phyloP scores from a whole-genome alignment of 768 basidiomycete species.

The Hysterangium stoloniferum region DNA sequence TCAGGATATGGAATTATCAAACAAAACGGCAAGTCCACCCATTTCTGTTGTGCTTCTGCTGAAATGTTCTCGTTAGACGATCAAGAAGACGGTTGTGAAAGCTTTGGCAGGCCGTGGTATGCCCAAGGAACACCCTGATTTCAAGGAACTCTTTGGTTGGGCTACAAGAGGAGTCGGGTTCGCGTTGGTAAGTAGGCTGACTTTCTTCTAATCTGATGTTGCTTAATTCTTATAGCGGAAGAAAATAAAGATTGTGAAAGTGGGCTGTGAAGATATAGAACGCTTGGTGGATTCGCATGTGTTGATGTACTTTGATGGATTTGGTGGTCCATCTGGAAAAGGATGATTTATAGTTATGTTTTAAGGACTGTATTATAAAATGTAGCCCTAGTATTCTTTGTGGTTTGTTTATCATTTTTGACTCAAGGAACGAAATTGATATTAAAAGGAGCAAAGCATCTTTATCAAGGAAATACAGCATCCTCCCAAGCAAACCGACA shows the following conservation, averaged over 20 bases:
- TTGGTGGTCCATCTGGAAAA: slow-evolving; percentile 2
- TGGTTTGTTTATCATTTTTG: too few species aligned
- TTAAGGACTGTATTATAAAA: neutral
- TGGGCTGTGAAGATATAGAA: slow-evolving; percentile 23
- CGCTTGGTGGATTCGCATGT: slow-evolving; percentile 30
- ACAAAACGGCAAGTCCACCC: slow-evolving; percentile 44
- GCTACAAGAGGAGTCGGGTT: slow-evolving; percentile 35
- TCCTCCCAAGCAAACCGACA: too few species aligned
- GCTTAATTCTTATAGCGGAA: slow-evolving; percentile 18
- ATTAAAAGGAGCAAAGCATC: too few species aligned
- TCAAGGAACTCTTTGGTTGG: slow-evolving; percentile 32
- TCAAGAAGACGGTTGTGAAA: slow-evolving; percentile 33
- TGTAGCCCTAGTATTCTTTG: too few species aligned
- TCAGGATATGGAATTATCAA: slow-evolving; percentile 42
- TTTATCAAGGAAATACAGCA: too few species aligned
- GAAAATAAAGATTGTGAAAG: slow-evolving; percentile 21
- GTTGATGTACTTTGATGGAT: slow-evolving; percentile 27
- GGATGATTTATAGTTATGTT: neutral
- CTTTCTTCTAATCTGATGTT: neutral
- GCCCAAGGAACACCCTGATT: slow-evolving; percentile 30
- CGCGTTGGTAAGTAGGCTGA: slow-evolving; percentile 29
- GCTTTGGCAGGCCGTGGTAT: slow-evolving; percentile 27
- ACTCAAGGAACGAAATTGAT: too few species aligned
- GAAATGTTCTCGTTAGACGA: slow-evolving; percentile 20
- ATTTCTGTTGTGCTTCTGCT: neutral